A percentile compares a stretch with the other conserved stretches of the same genome.
phyloP scores from a whole-genome alignment of 768 basidiomycete species.

The Lentinula lateritia region DNA sequence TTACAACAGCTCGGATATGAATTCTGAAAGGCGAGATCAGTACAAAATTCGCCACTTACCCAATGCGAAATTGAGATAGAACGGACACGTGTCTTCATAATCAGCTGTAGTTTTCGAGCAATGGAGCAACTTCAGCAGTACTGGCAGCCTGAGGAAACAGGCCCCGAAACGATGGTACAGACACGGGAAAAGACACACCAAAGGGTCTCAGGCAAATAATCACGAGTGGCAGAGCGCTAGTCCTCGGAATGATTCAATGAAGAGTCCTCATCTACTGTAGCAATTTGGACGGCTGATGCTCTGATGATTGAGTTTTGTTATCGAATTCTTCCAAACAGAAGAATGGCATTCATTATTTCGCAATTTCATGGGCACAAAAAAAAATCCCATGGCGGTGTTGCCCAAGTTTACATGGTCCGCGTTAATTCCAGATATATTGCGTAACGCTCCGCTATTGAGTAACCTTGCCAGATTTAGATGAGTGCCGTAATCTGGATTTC shows the following conservation, averaged over 20 bases:
- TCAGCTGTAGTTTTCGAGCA: not conserved
- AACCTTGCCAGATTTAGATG: too few species aligned
- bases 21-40: not conserved
- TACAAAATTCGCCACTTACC: not conserved
- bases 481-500: not conserved
- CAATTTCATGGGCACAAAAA: slow-evolving; percentile 9
- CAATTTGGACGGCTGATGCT: too few species aligned
- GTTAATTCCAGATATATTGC: not conserved
- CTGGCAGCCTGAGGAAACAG: too few species aligned
- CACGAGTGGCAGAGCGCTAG: too few species aligned
- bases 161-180: too few species aligned
- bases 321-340: not conserved
- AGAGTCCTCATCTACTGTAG: too few species aligned
- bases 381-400: not conserved
- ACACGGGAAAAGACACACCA: too few species aligned
- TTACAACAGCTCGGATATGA: not conserved
- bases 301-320: not conserved
- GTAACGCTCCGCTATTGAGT: not conserved
- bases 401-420: not conserved
- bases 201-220: too few species aligned
- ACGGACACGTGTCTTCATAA: not conserved
- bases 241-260: too few species aligned
- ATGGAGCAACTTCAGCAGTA: not conserved
- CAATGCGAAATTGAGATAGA: not conserved
- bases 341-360: not conserved